phyloP scores from a whole-genome alignment of 2,329 filamentous ascomycete species.

The Epichloe sp. region DNA sequence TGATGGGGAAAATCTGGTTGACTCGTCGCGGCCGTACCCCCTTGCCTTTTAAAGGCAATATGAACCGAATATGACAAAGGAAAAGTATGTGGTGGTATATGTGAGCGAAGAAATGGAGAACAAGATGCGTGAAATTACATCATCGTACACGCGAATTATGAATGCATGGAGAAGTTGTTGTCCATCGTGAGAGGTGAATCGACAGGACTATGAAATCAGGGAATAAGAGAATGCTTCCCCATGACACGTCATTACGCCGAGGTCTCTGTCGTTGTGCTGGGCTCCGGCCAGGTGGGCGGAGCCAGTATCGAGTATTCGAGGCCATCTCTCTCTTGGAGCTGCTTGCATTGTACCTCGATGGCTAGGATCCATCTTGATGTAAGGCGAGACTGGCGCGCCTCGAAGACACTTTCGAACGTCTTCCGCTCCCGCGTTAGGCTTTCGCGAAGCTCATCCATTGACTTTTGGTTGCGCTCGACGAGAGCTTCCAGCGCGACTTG shows the following conservation, averaged over 20 bases:
- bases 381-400: constrained; percentile 30
- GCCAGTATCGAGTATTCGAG: constrained; percentile 27
- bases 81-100: background rate
- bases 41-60: background rate
- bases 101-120: background rate
- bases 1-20: too few relatives aligned
- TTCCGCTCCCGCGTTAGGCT: constrained; percentile 38
- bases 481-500: constrained; percentile 36
- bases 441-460: constrained; percentile 34
- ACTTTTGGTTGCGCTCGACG: constrained; percentile 30
- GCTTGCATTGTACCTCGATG: constrained; percentile 39
- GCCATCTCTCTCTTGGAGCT: constrained; percentile 33
- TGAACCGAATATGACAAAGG: background rate
- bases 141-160: background rate
- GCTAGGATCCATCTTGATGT: constrained; percentile 38
- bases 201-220: background rate
- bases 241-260: background rate
- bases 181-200: background rate
- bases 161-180: background rate
- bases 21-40: background rate
- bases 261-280: background rate
- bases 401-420: constrained; percentile 30
- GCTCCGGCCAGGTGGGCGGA: constrained; percentile 19
- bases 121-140: background rate
- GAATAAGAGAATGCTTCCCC: background rate